Base-by-base conservation (phyloP, 129 eudicot genomes). In the Artemisia argyi region DNA sequence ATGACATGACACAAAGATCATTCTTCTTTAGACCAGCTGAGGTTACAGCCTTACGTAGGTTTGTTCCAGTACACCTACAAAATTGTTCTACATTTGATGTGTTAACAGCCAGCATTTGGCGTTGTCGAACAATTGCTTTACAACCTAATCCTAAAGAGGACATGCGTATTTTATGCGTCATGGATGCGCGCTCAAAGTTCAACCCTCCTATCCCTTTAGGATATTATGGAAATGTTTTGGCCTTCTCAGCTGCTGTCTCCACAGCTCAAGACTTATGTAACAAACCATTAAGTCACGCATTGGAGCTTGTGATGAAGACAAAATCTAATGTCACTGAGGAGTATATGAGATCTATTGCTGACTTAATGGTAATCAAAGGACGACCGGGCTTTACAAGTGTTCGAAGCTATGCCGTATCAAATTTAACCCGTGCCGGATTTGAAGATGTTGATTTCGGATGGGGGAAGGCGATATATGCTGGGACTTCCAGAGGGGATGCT, bases 401-500 rank as follows among this genome's bases (percentile, higher is more conserved):
- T 73, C 16, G 68, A 10, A 58, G 73, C 30, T 76, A 16, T 15
- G 39, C 64, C 6, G 78, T 81, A 8, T 71, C 80, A 0, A 79
- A 78, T 30, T 24, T 73, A 6, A 72, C 80, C 7, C 76, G 71
- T 22, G 55, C 50, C 4, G 77, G 80, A 22, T 78, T 78, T 24
- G 50, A 66, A 5, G 76, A 73, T 10, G 50, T 70, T 18, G 86
- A 82, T 56, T 82, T 82, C 15, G 83, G 86, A 53, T 82, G 86
- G 83, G 86, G 86, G 4, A 73, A 73, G 19, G 71, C 80, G 14
- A 58, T 17, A 1, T 82, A 73, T 35, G 83, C 77, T 0, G 86
- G 86, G 1, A 72, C 77, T 0, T 76, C 80, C 6, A 66, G 42
- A 22, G 70, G 75, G 2, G 49, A 73, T 12, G 57, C 44, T 10